Conservation (phyloP, 2,329 filamentous ascomycete genomes). For the Fusarium sp. region DNA sequence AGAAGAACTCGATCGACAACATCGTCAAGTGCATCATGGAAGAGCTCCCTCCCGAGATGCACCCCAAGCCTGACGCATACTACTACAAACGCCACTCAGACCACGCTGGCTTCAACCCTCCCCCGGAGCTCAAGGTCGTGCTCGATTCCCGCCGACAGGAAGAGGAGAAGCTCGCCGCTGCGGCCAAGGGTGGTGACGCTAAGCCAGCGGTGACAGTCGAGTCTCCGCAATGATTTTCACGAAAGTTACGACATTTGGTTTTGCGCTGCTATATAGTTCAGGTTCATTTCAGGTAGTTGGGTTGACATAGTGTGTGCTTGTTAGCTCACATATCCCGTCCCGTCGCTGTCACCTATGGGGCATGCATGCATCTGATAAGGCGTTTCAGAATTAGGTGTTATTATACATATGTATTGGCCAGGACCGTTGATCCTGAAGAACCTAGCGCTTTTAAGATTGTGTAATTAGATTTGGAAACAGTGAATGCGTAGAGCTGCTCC, state of each 20-base stretch:
- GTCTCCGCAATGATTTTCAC: constrained; percentile 41
- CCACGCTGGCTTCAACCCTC: constrained; percentile 81
- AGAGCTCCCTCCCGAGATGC: constrained; percentile 76
- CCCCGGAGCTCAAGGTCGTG: constrained; percentile 66
- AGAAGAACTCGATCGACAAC: constrained; percentile 79
- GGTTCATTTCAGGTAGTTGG: background rate
- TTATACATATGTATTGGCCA: constrained; percentile 23
- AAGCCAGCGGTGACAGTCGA: constrained; percentile 42
- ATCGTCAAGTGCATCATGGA: constrained; percentile 78
- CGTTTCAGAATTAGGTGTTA: constrained; percentile 43
- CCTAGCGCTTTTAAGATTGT: constrained; percentile 14
- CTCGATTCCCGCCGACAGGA: constrained; percentile 64
- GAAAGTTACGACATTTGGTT: constrained; percentile 23
- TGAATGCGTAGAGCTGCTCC: background rate
- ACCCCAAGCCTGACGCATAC: constrained; percentile 76
- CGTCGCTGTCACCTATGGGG: constrained; percentile 17
- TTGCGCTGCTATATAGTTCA: constrained; percentile 9
- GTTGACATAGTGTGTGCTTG: constrained; percentile 18
- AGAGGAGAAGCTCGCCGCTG: constrained; percentile 47
- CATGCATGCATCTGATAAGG: constrained; percentile 44
- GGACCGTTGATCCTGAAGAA: constrained; percentile 26
- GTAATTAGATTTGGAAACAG: background rate
- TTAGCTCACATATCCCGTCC: constrained; percentile 17
- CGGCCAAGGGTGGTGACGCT: constrained; percentile 34
- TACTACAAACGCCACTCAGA: constrained; percentile 92